Percentiles rank a stretch among this genome's conserved stretches.
Conservation (phyloP, 768 basidiomycete genomes). For the Leccinum longicurvipes region DNA sequence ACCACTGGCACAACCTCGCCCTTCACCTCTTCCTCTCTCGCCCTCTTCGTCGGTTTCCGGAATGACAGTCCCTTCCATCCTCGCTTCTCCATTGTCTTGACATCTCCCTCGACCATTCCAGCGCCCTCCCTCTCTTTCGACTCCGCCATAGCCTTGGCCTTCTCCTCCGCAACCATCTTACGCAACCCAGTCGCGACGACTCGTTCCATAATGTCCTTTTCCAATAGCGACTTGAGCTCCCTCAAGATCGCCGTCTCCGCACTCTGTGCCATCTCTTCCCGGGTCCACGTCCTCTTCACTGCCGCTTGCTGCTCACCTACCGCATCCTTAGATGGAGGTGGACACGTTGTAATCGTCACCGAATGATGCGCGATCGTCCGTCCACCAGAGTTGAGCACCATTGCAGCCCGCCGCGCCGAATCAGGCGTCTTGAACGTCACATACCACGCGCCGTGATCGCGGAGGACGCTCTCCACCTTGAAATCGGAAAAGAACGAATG, state of each 20-base stretch:
- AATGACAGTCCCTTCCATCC: conserved; percentile 46
- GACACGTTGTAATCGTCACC: conserved; percentile 50
- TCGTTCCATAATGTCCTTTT: conserved; percentile 64
- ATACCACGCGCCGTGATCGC: conserved; percentile 72
- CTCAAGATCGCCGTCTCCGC: conserved; percentile 54
- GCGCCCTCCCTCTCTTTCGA: conserved; percentile 24
- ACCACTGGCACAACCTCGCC: conserved; percentile 12
- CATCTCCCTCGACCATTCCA: conserved; percentile 39
- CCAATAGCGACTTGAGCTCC: conserved; percentile 53
- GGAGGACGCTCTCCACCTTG: conserved; percentile 67
- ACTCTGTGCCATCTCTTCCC: conserved; percentile 49
- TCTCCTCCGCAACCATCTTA: conserved; percentile 52
- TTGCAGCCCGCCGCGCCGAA: conserved; percentile 63
- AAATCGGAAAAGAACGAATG: conserved; percentile 65
- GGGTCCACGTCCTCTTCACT: conserved; percentile 47
- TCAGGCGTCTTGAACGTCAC: conserved; percentile 69
- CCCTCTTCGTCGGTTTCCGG: conserved; percentile 40
- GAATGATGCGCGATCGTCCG: conserved; percentile 58
- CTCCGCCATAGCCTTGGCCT: conserved; percentile 31
- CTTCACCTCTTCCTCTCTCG: conserved; percentile 34
- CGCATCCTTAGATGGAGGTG: conserved; percentile 34
- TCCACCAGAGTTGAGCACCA: conserved; percentile 52
- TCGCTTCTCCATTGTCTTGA: conserved; percentile 43
- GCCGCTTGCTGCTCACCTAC: conserved; percentile 31
- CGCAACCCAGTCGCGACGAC: conserved; percentile 54